Base-by-base conservation (phyloP, 805 yeast genomes). In the Trichomonascus vanleenenianus region DNA sequence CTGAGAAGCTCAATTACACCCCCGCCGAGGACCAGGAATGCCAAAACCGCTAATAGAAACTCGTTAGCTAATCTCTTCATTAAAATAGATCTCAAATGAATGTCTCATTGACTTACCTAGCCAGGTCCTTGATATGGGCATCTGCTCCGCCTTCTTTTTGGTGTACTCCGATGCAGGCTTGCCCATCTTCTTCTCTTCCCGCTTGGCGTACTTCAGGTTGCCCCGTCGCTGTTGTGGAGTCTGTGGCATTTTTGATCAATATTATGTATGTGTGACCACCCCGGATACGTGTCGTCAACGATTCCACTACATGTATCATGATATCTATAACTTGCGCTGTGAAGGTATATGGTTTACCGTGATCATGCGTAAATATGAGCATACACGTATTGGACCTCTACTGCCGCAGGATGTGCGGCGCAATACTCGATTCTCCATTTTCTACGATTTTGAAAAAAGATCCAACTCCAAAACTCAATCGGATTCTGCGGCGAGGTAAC, bases 161-260 rank as follows among this genome's bases (percentile, higher is more conserved):
- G 43, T 42, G 15, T 41, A 18, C 5, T 39, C 63, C 11, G 67
- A 62, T 56, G 76, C 79, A 40, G 82, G 77, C 68, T 82, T 82
- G 46, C 96, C 96, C 70, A 76, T 81, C 61, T 81, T 81, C 52
- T 74, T 73, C 57, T 79, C 84, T 53, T 81, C 79, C 56, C 72
- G 74, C 65, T 81, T 84, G 56, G 84, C 86, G 64, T 80, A 91
- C 62, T 81, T 85, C 58, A 75, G 76, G 65, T 89, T 89, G n/a
- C 95, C 96, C 45, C 76, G 71, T 67, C 89, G 82, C 68, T 89
- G 96, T 58, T 76, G 80, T 47, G 93, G 89, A 19, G 96, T 83
- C 73, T 88, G 96, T 30, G 56, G 54, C 14, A 36, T 36, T 30
- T 40, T 39, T 22, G 27, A 22, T 22, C 27, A 22, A 22, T 4